phyloP scores from a whole-genome alignment of 2,329 filamentous ascomycete genomes.

The Fusarium continuum region DNA sequence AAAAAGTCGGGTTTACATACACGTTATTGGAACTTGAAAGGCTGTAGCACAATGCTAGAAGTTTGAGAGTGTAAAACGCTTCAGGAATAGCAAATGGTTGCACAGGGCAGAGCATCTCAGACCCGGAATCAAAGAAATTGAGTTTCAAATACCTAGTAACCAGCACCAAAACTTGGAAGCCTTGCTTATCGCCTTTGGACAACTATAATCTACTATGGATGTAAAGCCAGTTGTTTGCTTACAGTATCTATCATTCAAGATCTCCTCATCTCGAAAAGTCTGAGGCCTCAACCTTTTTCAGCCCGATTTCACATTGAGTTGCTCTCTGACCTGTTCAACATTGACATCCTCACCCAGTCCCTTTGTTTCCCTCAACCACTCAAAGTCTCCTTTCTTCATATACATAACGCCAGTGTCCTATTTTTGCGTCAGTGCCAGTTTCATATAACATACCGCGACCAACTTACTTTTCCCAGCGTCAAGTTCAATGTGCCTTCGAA shows the following conservation, averaged over 20 bases:
- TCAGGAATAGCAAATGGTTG: too few relatives aligned
- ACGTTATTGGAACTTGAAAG: background rate
- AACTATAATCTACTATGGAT: too few relatives aligned
- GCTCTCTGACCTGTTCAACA: conserved; percentile 3
- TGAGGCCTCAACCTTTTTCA: too few relatives aligned
- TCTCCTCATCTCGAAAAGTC: too few relatives aligned
- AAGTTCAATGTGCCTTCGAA: conserved; percentile 15
- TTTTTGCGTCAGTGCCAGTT: accelerated
- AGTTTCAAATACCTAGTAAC: too few relatives aligned
- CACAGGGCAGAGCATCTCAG: too few relatives aligned
- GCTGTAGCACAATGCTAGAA: background rate
- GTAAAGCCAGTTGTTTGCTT: too few relatives aligned
- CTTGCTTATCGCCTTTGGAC: too few relatives aligned
- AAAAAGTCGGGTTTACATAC: background rate
- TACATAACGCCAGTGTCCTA: background rate
- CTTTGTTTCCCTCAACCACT: background rate
- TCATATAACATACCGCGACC: accelerated
- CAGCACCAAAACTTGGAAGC: too few relatives aligned
- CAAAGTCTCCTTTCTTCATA: conserved; percentile 3
- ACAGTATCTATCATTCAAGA: too few relatives aligned
- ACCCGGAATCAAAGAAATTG: too few relatives aligned
- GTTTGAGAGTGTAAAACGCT: too few relatives aligned
- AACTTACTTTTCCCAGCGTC: conserved; percentile 17
- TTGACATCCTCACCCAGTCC: background rate
- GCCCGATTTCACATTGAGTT: background rate